A percentile compares a stretch with the other conserved stretches of the same genome.
phyloP scores from a whole-genome alignment of 192 early-diverging fungal species.

The Coemansia umbellata region DNA sequence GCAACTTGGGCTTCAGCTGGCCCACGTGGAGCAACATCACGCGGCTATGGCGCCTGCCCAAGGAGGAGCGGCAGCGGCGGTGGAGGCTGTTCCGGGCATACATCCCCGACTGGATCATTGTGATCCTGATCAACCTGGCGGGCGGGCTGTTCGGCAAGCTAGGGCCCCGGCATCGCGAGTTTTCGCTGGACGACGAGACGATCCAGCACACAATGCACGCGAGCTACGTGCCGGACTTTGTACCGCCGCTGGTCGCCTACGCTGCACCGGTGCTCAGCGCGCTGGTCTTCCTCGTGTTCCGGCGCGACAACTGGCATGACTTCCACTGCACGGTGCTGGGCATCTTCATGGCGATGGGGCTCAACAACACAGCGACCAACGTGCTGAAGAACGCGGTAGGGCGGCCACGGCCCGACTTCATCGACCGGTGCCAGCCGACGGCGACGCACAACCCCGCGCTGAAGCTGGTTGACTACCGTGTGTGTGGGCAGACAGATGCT shows the following conservation, averaged over 20 bases:
- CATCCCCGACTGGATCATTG: conserved; percentile 54
- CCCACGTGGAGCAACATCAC: conserved; percentile 15
- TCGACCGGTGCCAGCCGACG: conserved; percentile 44
- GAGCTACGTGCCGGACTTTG: conserved; percentile 40
- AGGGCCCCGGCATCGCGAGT: conserved; percentile 64
- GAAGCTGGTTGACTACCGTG: conserved; percentile 55
- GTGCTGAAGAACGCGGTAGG: conserved; percentile 54
- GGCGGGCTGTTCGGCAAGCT: conserved; percentile 57
- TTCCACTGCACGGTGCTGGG: conserved; percentile 47
- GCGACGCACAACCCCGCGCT: conserved; percentile 49
- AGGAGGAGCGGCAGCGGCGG: conserved; percentile 25
- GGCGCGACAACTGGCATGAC: conserved; percentile 49
- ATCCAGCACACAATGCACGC: conserved; percentile 58
- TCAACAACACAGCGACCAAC: conserved; percentile 52
- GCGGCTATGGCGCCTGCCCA: conserved; percentile 11
- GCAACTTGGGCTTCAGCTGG: conserved; percentile 5
- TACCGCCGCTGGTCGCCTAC: conserved; percentile 42
- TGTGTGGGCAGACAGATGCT: conserved; percentile 57
- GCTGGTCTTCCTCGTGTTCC: conserved; percentile 32
- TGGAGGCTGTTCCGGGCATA: conserved; percentile 31
- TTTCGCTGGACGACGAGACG: conserved; percentile 61
- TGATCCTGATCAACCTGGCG: conserved; percentile 53
- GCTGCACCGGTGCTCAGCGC: conserved; percentile 29
- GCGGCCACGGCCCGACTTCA: conserved; percentile 63
- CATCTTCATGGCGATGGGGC: conserved; percentile 43